Base-by-base conservation (phyloP, 1,139 yeast species). In the Candida sp. region DNA sequence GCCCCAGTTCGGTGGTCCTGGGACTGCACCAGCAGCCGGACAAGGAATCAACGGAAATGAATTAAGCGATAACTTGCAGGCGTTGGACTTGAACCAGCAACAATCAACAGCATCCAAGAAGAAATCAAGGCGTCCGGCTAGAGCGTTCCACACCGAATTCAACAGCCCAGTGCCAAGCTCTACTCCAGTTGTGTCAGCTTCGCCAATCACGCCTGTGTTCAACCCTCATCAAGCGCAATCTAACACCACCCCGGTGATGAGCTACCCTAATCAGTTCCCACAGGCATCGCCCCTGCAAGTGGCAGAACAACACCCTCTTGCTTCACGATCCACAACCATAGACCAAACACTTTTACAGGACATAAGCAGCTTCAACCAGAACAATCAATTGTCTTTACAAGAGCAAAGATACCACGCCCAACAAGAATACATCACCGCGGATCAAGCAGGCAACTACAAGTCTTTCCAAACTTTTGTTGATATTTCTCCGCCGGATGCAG, bases 401-500 rank as follows among this genome's bases (percentile, higher is more conserved):
- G 78, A 73, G 3, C 80, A 83, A 53, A 77, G 96, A 55, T 74
- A 76, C 61, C 68, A 67, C 27, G 81, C 81, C 45, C 91, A 88
- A 63, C 65, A 67, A 43, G 77, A 66, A 54, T 83, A 71, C 65
- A 67, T 67, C 66, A 65, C 70, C 4, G 68, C 72, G 1, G 54
- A 58, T 28, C 62, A 57, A 4, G 63, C 63, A 26, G 69, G 67
- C 1, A 56, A 61, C 8, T 58, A 68, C 44, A 77, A 76, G 46
- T 69, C 81, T 3, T 91, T 88, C 63, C 75, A 78, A 50, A 88
- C 97, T 3, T 85, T 89, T 63, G 85, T 85, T 62, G 85, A 89
- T 60, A 85, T 89, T 3, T 80, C 83, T 32, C 96, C 98, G 30
- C 97, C 98, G 1, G 77, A 85, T 11, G 87, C 96, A 0, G 90